Conservation (phyloP, 1,284 basidiomycete species). For the Marasmius tenuissimus region DNA sequence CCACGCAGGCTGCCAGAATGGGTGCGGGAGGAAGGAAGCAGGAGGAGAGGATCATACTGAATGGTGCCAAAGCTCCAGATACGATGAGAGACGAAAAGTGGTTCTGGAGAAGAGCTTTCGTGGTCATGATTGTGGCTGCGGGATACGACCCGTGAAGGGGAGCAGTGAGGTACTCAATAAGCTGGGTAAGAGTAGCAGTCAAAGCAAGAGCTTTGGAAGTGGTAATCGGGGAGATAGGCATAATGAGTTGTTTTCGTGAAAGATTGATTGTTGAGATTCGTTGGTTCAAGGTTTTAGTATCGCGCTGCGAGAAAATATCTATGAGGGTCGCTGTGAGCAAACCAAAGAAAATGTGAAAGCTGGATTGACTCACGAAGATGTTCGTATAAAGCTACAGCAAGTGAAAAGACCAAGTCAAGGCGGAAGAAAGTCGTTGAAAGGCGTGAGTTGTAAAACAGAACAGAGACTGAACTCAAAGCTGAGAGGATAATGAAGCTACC, state of each 20-base stretch:
- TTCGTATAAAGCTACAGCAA: not conserved
- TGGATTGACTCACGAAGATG: not conserved
- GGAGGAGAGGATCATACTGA: not conserved
- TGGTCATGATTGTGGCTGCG: not conserved
- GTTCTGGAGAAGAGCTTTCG: not conserved
- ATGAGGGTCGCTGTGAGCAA: not conserved
- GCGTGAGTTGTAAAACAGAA: not conserved
- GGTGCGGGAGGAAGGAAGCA: not conserved
- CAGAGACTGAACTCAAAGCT: not conserved
- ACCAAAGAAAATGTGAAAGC: not conserved
- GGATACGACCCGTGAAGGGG: not conserved
- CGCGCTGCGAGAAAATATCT: not conserved
- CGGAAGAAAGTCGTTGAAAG: not conserved
- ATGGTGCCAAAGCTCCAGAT: not conserved
- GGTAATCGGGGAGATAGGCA: not conserved
- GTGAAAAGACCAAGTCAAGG: not conserved
- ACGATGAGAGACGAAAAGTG: not conserved
- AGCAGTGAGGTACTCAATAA: not conserved
- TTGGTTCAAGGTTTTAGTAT: not conserved
- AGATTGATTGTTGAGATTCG: not conserved
- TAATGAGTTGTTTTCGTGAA: not conserved
- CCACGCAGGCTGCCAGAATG: not conserved
- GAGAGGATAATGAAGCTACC: not conserved
- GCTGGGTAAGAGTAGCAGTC: not conserved
- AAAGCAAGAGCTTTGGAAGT: not conserved